Percentiles rank a stretch among this genome's conserved stretches.
phyloP scores from a whole-genome alignment of 2,329 filamentous ascomycete species.

The Cercospora janseana region DNA sequence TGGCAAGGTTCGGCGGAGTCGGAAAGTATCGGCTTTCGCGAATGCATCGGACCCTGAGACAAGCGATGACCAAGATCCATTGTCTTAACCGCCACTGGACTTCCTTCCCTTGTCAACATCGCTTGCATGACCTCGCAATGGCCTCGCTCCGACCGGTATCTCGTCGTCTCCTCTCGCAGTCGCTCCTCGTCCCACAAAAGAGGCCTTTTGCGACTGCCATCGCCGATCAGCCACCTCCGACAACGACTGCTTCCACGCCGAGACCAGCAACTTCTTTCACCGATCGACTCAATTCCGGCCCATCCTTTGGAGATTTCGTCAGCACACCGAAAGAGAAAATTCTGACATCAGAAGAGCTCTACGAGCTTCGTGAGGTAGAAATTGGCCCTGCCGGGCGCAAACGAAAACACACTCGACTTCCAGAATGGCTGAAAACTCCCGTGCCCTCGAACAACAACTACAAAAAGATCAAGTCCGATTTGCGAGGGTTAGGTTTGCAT shows the following conservation, averaged over 20 bases:
- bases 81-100: slow-evolving; percentile 5
- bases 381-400: slow-evolving; percentile 62
- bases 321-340: slow-evolving; percentile 42
- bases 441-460: slow-evolving; percentile 84
- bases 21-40: slow-evolving; percentile 6
- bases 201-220: slow-evolving; percentile 48
- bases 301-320: slow-evolving; percentile 64
- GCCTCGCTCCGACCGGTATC: slow-evolving; percentile 21
- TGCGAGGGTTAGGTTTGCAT: slow-evolving; percentile 84
- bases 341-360: slow-evolving; percentile 52
- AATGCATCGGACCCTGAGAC: background rate
- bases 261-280: slow-evolving; percentile 55
- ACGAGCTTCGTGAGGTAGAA: slow-evolving; percentile 60
- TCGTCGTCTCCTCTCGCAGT: slow-evolving; percentile 22
- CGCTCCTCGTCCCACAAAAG: slow-evolving; percentile 34
- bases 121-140: slow-evolving; percentile 15
- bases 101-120: background rate
- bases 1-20: background rate
- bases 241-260: slow-evolving; percentile 35
- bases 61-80: slow-evolving; percentile 2
- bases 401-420: slow-evolving; percentile 70
- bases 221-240: slow-evolving; percentile 39
- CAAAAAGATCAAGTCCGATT: slow-evolving; percentile 91
- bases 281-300: slow-evolving; percentile 63
- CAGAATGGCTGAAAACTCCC: slow-evolving; percentile 93